Base-by-base conservation (phyloP, 345 rosid genomes). In the Theobroma cacao region DNA sequence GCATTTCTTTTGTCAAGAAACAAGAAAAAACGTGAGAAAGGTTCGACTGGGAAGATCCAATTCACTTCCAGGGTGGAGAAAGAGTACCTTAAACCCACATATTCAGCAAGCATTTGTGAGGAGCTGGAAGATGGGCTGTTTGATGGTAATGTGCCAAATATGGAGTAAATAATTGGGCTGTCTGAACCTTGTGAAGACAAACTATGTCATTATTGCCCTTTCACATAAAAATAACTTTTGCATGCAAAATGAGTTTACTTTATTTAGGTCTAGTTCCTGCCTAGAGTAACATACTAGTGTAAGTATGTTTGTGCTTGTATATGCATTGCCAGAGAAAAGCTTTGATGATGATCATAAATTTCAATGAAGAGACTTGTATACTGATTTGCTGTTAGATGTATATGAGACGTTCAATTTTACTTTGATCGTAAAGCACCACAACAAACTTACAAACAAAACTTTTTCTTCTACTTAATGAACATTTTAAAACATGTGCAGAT, bases 91-190 rank as follows among this genome's bases (percentile, higher is more conserved):
- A 93, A 95, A 76, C 92, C 97, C 28, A 48, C 89, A 40, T 95
- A 95, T 83, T 85, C 94, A 56, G 97, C 97, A 61, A 93, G 95
- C 80, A 86, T 95, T 61, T 92, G 92, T 50, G 91, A 88, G 50
- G 98, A 93, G 74, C 86, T 93, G 64, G 98, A 95, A 88, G 98
- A 95, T 75, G 98, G 98, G 67, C 91, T 95, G 65, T 93, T 95
- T 68, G 95, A 95, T 81, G 98, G 98, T 95, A 90, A 82, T 47
- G 7, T 60, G 75, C 82, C 61, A 38, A 66, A 53, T 41, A 72
- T 20, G 60, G 22, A 48, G 28, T 55, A 17, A 75, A 38, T 40
- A 76, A 18, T 13, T 20, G 20, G 18, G 33, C 68, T 72, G 50
- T 56, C 7, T 14, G 36, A 69, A 61, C 55, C 68, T 60, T 36